phyloP scores from a whole-genome alignment of 1,284 basidiomycete species.

The Microbotryomycetes sp. region DNA sequence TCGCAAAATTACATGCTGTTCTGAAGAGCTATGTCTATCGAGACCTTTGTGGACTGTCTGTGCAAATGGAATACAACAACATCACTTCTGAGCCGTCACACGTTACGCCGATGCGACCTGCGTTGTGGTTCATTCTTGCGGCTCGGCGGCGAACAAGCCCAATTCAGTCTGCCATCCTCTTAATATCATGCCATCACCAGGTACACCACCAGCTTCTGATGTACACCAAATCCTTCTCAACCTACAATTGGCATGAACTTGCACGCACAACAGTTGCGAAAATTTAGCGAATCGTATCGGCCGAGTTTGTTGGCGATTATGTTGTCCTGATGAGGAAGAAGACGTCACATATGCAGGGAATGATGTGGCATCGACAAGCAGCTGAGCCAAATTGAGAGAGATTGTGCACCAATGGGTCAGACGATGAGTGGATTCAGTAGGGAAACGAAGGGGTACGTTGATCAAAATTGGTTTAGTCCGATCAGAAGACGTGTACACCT shows the following conservation, averaged over 20 bases:
- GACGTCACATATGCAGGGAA: too few relatives aligned
- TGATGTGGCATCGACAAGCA: not conserved
- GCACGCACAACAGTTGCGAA: conserved; percentile 2
- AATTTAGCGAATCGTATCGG: not conserved
- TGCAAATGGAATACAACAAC: too few relatives aligned
- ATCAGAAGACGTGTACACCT: not conserved
- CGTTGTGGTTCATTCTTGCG: too few relatives aligned
- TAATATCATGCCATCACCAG: conserved; percentile 4
- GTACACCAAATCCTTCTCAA: conserved; percentile 23
- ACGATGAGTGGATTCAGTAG: conserved; percentile 5
- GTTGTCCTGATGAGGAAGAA: too few relatives aligned
- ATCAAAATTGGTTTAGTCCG: conserved; percentile 1
- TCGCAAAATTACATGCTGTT: conserved; percentile 42
- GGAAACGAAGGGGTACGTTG: conserved; percentile 23
- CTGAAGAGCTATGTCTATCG: too few relatives aligned
- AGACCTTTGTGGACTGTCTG: too few relatives aligned
- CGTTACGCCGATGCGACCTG: too few relatives aligned
- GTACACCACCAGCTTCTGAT: conserved; percentile 6
- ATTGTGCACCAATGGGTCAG: conserved; percentile 25
- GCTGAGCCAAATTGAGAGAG: conserved; percentile 12
- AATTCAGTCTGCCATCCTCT: conserved; percentile 20
- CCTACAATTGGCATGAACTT: conserved; percentile 24
- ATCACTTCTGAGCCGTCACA: too few relatives aligned
- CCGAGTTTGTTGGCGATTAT: not conserved
- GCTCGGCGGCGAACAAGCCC: conserved; percentile 15